A percentile compares a stretch with the other conserved stretches of the same genome.
These are phyloP conservation scores for Amaranthus palmeri DNA, from an alignment of 148 eudicot genomes.

Conservation along the genomic window DNA sequence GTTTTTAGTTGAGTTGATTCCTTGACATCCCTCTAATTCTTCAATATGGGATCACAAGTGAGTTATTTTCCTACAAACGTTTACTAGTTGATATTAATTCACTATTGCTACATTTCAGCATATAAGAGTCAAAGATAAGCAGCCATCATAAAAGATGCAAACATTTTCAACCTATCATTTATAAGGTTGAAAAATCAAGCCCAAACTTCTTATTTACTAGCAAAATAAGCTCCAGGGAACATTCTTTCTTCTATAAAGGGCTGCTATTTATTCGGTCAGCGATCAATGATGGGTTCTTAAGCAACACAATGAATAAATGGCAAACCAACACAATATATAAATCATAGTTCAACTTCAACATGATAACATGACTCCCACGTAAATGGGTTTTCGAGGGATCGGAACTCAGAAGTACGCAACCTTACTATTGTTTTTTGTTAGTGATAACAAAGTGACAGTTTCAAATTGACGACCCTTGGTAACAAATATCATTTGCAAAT, in stretches of 20 bases:
- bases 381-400: too few relatives aligned
- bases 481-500: too few relatives aligned
- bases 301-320: neutral
- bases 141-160: constrained; percentile 10
- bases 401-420: too few relatives aligned
- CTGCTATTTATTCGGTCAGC: neutral
- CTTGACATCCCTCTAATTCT: too few relatives aligned
- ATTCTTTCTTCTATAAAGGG: neutral
- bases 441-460: too few relatives aligned
- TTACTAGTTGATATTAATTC: neutral
- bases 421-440: too few relatives aligned
- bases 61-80: neutral
- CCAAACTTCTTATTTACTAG: neutral
- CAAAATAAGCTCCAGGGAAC: constrained; percentile 9
- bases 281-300: neutral
- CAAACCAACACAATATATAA: neutral
- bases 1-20: too few relatives aligned
- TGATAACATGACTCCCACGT: too few relatives aligned
- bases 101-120: neutral
- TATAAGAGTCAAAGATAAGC: constrained; percentile 12
- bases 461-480: too few relatives aligned
- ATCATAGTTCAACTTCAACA: too few relatives aligned
- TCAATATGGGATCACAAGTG: too few relatives aligned
- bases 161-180: constrained; percentile 12
- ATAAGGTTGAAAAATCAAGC: neutral